Conservation (phyloP, 1,284 basidiomycete species). For the Moniliophthora roreri region DNA sequence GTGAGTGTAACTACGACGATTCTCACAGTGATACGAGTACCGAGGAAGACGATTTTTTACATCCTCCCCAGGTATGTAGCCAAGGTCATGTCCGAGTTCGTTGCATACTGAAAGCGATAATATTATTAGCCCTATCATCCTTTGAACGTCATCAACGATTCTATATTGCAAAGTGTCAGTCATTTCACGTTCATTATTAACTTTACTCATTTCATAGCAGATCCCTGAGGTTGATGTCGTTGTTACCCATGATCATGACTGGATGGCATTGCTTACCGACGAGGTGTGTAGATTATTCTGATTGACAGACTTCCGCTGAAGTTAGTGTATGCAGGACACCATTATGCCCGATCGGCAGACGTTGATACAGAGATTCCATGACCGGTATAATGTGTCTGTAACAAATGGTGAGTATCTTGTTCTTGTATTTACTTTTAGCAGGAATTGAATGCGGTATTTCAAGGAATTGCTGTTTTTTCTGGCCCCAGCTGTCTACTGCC, state of each 20-base stretch:
- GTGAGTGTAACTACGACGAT: no score
- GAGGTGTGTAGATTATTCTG: not conserved
- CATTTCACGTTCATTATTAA: no score
- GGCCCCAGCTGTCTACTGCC: no score
- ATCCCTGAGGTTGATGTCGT: not conserved
- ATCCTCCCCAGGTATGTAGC: not conserved
- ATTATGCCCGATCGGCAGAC: not conserved
- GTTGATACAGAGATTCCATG: not conserved
- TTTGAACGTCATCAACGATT: conserved; percentile 4
- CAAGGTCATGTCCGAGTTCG: not conserved
- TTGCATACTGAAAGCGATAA: not conserved
- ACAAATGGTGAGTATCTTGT: not conserved
- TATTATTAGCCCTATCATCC: conserved; percentile 5
- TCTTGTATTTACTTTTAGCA: no score
- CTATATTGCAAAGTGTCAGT: no score
- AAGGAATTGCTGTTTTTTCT: no score
- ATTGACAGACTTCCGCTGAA: not conserved
- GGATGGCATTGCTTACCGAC: not conserved
- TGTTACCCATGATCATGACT: not conserved
- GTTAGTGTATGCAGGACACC: not conserved
- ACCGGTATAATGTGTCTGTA: not conserved
- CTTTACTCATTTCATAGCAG: no score
- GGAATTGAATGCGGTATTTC: no score
- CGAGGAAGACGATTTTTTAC: no score
- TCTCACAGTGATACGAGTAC: no score